Evolutionary conservation across 2,329 filamentous ascomycete species (phyloP).

Genomic region (Tolypocladium sp.): DNA sequence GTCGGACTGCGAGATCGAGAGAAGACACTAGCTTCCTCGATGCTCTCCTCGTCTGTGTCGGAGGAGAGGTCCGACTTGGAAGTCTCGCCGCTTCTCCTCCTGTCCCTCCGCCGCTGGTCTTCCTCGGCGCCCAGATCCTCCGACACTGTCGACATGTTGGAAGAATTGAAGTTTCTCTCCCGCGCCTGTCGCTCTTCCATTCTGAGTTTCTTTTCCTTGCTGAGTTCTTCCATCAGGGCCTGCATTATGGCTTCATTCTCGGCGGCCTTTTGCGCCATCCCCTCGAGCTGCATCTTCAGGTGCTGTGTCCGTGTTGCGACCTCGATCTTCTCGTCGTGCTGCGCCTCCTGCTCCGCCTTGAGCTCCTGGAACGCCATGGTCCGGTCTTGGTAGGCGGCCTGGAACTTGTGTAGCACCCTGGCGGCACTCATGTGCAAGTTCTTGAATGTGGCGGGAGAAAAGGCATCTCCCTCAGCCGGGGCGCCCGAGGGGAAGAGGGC

Average conservation of each 20-base stretch:
- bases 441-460: constrained; percentile 51
- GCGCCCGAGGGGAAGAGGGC: constrained; percentile 40
- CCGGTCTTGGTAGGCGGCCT: constrained; percentile 47
- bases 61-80: constrained; percentile 31
- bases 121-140: constrained; percentile 48
- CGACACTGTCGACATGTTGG: constrained; percentile 33
- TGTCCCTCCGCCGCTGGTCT: constrained; percentile 31
- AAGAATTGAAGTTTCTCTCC: constrained; percentile 17
- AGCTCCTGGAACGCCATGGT: constrained; percentile 41
- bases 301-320: constrained; percentile 41
- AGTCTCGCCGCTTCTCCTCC: constrained; percentile 34
- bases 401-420: constrained; percentile 45
- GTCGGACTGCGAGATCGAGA: constrained; percentile 52
- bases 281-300: constrained; percentile 51
- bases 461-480: constrained; percentile 35
- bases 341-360: constrained; percentile 41
- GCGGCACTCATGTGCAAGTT: constrained; percentile 50
- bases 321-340: constrained; percentile 47
- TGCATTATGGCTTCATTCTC: constrained; percentile 45
- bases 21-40: constrained; percentile 48
- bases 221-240: constrained; percentile 39
- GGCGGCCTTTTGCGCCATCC: constrained; percentile 42
- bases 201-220: constrained; percentile 38
- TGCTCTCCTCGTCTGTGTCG: constrained; percentile 44
- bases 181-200: constrained; percentile 26